Evolutionary conservation across 169 alveolate species (phyloP).

Genomic region (Babesia sp.): DNA sequence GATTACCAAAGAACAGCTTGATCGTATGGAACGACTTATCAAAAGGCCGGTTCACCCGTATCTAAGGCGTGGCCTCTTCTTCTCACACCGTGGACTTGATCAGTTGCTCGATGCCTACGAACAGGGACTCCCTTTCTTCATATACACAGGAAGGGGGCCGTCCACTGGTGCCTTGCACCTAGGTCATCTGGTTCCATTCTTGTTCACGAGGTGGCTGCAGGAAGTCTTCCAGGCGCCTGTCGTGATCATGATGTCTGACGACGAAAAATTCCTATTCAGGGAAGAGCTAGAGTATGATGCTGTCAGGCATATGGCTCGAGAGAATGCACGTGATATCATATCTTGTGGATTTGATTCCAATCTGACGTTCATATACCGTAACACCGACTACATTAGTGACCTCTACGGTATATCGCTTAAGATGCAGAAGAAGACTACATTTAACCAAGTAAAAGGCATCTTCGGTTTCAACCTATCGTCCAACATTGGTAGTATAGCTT

Average conservation of each 20-base stretch:
- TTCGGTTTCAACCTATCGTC: constrained; percentile 92
- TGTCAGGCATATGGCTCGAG: constrained; percentile 85
- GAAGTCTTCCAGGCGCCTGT: constrained; percentile 98
- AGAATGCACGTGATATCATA: constrained; percentile 98
- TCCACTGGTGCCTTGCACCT: constrained; percentile 96
- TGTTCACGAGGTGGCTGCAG: constrained; percentile 93
- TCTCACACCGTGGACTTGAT: constrained; percentile 97
- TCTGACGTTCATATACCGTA: constrained; percentile 95
- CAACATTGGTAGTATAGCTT: constrained; percentile 94
- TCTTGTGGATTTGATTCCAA: constrained; percentile 98
- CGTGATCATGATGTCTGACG: constrained; percentile 98
- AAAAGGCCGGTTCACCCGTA: constrained; percentile 86
- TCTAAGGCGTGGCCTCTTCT: constrained; percentile 96
- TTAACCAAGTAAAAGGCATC: constrained; percentile 87
- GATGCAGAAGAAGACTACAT: constrained; percentile 93
- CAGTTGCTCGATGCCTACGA: constrained; percentile 89
- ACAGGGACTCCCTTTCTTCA: constrained; percentile 91
- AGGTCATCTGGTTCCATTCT: constrained; percentile 99
- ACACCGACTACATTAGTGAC: constrained; percentile 85
- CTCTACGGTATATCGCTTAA: constrained; percentile 89
- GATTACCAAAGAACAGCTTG: constrained; percentile 82
- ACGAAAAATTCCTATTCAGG: constrained; percentile 97
- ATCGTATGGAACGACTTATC: constrained; percentile 79
- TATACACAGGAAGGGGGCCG: constrained; percentile 99
- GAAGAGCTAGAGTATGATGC: constrained; percentile 88